A percentile compares a stretch with the other conserved stretches of the same genome.
These are phyloP conservation scores for Noccaea caerulescens DNA, from an alignment of 345 rosid species.

Conservation along the genomic window DNA sequence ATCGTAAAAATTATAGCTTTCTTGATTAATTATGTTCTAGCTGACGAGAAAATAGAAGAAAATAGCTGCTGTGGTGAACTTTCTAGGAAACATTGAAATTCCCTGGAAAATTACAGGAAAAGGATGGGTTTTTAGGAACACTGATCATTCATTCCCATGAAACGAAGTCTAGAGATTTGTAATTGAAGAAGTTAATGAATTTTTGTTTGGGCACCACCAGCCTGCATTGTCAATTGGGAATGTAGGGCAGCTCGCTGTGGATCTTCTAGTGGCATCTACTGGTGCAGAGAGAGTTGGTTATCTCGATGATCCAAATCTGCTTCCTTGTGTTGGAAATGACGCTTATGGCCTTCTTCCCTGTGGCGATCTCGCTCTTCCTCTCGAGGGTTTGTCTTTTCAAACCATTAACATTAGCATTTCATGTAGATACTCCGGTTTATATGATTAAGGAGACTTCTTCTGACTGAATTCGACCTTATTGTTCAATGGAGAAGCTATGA, in stretches of 20 bases:
- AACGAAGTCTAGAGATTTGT: constrained; percentile 3
- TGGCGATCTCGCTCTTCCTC: constrained; percentile 82
- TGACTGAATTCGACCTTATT: background rate
- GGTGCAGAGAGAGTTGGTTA: constrained; percentile 73
- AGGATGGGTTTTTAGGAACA: background rate
- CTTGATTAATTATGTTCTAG: background rate
- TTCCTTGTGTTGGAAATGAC: constrained; percentile 91
- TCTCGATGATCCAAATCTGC: constrained; percentile 72
- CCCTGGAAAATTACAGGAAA: background rate
- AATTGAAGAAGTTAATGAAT: background rate
- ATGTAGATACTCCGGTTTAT: constrained; percentile 8
- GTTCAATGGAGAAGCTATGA: background rate
- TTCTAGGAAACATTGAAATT: background rate
- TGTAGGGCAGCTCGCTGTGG: constrained; percentile 89
- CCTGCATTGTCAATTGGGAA: constrained; percentile 94
- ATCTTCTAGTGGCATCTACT: constrained; percentile 75
- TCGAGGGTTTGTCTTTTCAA: constrained; percentile 61
- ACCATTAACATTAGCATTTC: background rate
- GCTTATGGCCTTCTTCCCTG: constrained; percentile 71
- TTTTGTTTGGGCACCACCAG: constrained; percentile 41
- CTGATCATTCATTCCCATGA: background rate
- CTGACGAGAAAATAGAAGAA: constrained; percentile 1
- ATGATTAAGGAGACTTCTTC: constrained; percentile 2
- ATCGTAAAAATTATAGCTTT: constrained; percentile 17
- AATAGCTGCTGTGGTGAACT: constrained; percentile 5